Evolutionary conservation across 2,329 filamentous ascomycete genomes (phyloP), one percentile per base, ranked within the genome.

Genomic region (Sclerotinia borealis): DNA sequence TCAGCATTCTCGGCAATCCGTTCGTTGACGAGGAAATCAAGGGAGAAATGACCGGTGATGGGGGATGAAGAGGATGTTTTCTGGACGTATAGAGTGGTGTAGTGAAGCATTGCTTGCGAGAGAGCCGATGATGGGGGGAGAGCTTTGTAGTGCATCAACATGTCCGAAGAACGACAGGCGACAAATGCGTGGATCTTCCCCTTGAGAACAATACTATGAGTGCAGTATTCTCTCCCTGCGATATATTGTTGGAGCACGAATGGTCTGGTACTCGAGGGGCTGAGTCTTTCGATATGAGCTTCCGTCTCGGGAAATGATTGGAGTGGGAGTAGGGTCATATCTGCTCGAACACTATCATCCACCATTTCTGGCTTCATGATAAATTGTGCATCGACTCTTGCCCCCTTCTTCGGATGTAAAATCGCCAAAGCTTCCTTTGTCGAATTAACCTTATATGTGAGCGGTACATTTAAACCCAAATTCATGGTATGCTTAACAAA

Each of bases 191-290:
- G 82, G 19, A 93, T 81, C 39, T 81, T 75, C 1, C 89, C 89
- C 0, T 78, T 76, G n/a, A 92, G 78, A 4, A 92, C 76, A 3
- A 92, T 78, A 0, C 88, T 77, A 68, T 92, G 89, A 0, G 89
- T 91, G 74, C 87, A 90, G 72, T 86, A 92, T 72, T 92, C 88
- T 0, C 84, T 82, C 0, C 81, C 79, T 0, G 70, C 64, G 66
- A 90, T 83, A 72, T 82, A 90, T 71, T 91, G 85, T 71, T 93
- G 88, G 29, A 92, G 72, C 64, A 91, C 79, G 81, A 86, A 91
- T 0, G 87, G 83, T 2, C 79, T 63, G 25, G 65, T 68, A 0
- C 65, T 60, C 1, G 68, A 67, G 1, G 71, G 71, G 6, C 64
- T 66, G 17, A 92, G 78, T 19, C 77, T 75, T 17, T 79, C 77